Base-by-base conservation (phyloP, 2,329 filamentous ascomycete genomes). In the Aspergillus ibericus region DNA sequence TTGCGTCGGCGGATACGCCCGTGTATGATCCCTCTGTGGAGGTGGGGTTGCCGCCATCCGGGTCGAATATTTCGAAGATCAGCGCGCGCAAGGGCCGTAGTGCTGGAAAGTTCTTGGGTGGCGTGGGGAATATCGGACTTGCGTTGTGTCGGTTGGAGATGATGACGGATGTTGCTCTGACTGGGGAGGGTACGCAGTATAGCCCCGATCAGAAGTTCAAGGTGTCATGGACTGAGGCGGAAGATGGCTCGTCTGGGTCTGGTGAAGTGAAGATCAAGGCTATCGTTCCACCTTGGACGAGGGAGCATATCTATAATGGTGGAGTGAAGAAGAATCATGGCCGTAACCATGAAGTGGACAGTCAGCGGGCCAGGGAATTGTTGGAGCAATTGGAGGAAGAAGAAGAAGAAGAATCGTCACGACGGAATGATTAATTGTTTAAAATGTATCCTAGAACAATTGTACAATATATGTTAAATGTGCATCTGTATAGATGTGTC, bases 61-160 rank as follows among this genome's bases (percentile, higher is more conserved):
- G 78, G 10, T 70, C 78, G 5, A 85, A 86, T 59, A 85, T 88
- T 56, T 82, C 80, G 56, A 80, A 81, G 53, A 69, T 80, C 2
- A 77, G 78, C 18, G 75, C 73, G 32, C 65, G 82, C 72, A 78
- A 73, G 83, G 88, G 70, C 16, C 86, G 92, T 66, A 88, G 87
- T 61, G 87, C 89, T 0, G 95, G 93, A 44, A 96, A 91, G 72
- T 93, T 91, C 79, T 80, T 98, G 53, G 80, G 80, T 32, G 89
- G 90, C 0, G 80, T 93, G 13, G 93, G 93, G 0, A 96, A 97
- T 71, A 77, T 98, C 29, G 95, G 95, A 1, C 80, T 99, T 53
- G 93, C 88, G 2, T 77, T 97, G 65, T 97, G 93, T 72, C 86
- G 93, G 25, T 77, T 98, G 66, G 92, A 96, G 78, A 88, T 88